Percentiles rank a stretch among this genome's conserved stretches.
Conservation (phyloP, 345 rosid species). For the Gossypium raimondii region DNA sequence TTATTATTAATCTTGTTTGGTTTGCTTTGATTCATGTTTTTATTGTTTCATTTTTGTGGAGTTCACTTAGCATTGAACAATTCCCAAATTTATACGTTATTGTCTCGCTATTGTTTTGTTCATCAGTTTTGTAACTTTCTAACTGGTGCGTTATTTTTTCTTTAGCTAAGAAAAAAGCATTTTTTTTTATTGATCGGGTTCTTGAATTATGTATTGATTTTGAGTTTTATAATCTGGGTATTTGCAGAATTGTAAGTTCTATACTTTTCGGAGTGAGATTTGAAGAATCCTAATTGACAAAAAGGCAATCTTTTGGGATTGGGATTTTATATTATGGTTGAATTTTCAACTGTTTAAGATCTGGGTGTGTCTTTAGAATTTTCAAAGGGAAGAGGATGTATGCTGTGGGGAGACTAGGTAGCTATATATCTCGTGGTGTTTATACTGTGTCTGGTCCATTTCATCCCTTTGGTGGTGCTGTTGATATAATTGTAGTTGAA, state of each 20-base stretch:
- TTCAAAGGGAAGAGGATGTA: constrained; percentile 38
- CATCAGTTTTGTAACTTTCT: constrained; percentile 4
- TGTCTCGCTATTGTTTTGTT: neutral
- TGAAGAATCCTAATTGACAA: neutral
- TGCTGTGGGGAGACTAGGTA: constrained; percentile 83
- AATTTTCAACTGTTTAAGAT: constrained; percentile 20
- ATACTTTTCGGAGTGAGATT: neutral
- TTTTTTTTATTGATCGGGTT: constrained; percentile 1
- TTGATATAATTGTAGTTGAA: constrained; percentile 87
- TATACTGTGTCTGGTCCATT: constrained; percentile 81
- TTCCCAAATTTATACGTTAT: constrained; percentile 13
- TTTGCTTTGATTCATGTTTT: constrained; percentile 9
- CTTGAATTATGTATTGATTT: constrained; percentile 1
- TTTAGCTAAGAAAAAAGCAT: constrained; percentile 7
- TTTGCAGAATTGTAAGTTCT: constrained; percentile 17
- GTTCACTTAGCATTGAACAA: neutral
- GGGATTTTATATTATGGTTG: constrained; percentile 17
- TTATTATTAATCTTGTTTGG: neutral
- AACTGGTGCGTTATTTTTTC: constrained; percentile 1
- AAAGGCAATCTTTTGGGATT: neutral
- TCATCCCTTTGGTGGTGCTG: constrained; percentile 98
- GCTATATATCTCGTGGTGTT: constrained; percentile 78
- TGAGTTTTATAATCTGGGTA: constrained; percentile 20
- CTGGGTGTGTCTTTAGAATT: constrained; percentile 23
- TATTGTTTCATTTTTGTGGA: constrained; percentile 8